Conservation (phyloP, 1,284 basidiomycete genomes). For the Ceratobasidium sp. region DNA sequence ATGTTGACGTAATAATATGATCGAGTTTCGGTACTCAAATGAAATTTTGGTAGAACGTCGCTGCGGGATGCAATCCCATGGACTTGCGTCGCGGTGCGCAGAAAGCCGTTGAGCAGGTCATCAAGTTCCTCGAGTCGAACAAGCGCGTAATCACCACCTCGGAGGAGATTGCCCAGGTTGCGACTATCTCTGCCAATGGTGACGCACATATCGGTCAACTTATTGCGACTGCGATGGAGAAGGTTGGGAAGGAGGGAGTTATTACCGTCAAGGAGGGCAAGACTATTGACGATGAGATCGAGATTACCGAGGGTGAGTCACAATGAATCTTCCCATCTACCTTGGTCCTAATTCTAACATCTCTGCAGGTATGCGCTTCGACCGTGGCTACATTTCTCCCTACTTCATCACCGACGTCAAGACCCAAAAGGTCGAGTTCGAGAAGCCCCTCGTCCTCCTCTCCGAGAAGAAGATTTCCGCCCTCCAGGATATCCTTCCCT, state of each 20-base stretch:
- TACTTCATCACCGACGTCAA: slow-evolving; percentile 99
- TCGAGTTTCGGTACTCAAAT: no score
- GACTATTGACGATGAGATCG: slow-evolving; percentile 98
- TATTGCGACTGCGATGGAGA: slow-evolving; percentile 99
- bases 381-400: slow-evolving; percentile 98
- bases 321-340: not conserved
- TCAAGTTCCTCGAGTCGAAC: slow-evolving; percentile 90
- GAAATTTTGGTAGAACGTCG: slow-evolving; percentile 77
- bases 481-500: slow-evolving; percentile 95
- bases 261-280: slow-evolving; percentile 99
- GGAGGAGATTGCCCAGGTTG: slow-evolving; percentile 94
- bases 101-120: slow-evolving; percentile 95
- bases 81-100: slow-evolving; percentile 98
- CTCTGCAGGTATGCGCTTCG: slow-evolving; percentile 88
- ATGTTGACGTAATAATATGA: no score
- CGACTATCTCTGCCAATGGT: slow-evolving; percentile 98
- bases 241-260: slow-evolving; percentile 99
- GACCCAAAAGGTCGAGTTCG: slow-evolving; percentile 95
- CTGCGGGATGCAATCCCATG: slow-evolving; percentile 99
- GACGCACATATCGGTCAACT: slow-evolving; percentile 94
- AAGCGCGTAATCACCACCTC: slow-evolving; percentile 97
- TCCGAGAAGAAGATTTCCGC: slow-evolving; percentile 99
- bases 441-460: slow-evolving; percentile 96
- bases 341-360: not conserved
- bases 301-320: slow-evolving; percentile 87